A percentile compares a stretch with the other conserved stretches of the same genome.
These are phyloP conservation scores for Balamuthia mandrillaris DNA, from an alignment of 208 protist species.

Conservation along the genomic window DNA sequence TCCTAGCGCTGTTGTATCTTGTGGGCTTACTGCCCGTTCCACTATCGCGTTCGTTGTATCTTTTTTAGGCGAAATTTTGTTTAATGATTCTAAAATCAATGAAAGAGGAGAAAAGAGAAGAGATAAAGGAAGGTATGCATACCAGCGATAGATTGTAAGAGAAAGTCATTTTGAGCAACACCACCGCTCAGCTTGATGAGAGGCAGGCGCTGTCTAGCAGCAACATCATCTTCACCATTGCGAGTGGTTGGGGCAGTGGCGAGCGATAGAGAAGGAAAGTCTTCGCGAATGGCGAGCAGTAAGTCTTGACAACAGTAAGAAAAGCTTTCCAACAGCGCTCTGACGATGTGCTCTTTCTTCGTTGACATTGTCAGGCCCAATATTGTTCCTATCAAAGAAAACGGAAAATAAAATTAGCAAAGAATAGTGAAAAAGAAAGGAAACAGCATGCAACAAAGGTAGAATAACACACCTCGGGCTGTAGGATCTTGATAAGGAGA, in stretches of 20 bases:
- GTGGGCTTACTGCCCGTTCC: too few relatives aligned
- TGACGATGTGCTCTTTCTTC: conserved; percentile 42
- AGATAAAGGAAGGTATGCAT: too few relatives aligned
- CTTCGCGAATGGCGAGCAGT: conserved; percentile 25
- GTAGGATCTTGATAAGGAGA: conserved; percentile 72
- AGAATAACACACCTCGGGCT: neutral
- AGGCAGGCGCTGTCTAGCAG: too few relatives aligned
- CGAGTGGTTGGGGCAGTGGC: too few relatives aligned
- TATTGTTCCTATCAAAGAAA: conserved; percentile 48
- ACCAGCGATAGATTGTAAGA: conserved; percentile 47
- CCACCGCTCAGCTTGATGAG: conserved; percentile 49
- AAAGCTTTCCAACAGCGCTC: conserved; percentile 52
- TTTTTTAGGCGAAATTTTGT: too few relatives aligned
- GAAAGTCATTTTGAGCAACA: conserved; percentile 61
- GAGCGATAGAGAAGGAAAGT: conserved; percentile 60
- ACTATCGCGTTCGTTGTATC: too few relatives aligned
- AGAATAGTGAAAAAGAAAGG: too few relatives aligned
- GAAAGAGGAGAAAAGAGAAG: too few relatives aligned
- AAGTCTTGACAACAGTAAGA: conserved; percentile 46
- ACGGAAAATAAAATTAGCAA: too few relatives aligned
- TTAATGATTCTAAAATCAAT: too few relatives aligned
- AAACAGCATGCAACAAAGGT: neutral
- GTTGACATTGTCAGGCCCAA: conserved; percentile 52
- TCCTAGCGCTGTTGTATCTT: conserved; percentile 46
- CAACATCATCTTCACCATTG: too few relatives aligned